Evolutionary conservation across 208 protist genomes (phyloP).

Genomic region (Angomonas deanei): DNA sequence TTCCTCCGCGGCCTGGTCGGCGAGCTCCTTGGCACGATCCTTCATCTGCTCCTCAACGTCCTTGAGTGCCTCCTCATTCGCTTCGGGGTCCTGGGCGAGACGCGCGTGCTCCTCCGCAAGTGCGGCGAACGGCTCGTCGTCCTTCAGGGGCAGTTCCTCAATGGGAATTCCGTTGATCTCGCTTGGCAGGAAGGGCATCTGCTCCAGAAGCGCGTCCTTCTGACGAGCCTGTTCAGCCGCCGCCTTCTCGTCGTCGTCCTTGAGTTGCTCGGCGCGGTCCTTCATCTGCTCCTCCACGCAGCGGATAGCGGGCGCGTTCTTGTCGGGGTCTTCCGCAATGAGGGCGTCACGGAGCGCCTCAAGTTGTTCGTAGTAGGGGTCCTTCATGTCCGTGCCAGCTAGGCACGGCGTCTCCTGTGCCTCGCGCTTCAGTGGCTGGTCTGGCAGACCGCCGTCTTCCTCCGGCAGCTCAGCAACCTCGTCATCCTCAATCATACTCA

Average conservation of each 20-base stretch:
- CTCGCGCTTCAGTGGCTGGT: slow-evolving; percentile 18
- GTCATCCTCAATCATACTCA: too few relatives aligned
- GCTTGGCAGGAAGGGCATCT: slow-evolving; percentile 17
- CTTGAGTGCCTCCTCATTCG: not conserved
- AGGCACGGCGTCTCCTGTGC: slow-evolving; percentile 9
- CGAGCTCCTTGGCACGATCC: slow-evolving; percentile 14
- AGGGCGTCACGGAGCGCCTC: slow-evolving; percentile 21
- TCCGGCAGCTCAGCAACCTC: too few relatives aligned
- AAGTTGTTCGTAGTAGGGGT: slow-evolving; percentile 50
- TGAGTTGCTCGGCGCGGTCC: slow-evolving; percentile 21
- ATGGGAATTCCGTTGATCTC: slow-evolving; percentile 7
- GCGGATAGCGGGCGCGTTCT: slow-evolving; percentile 23
- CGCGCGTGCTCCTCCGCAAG: slow-evolving; percentile 11
- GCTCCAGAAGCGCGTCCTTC: slow-evolving; percentile 12
- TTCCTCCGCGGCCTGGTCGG: slow-evolving; percentile 7
- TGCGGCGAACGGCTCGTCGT: slow-evolving; percentile 15
- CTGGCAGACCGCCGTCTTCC: slow-evolving; percentile 15
- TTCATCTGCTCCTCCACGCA: slow-evolving; percentile 46
- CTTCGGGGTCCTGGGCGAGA: not conserved
- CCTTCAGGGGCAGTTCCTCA: slow-evolving; percentile 3
- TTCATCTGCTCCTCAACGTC: slow-evolving; percentile 19
- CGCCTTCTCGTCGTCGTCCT: slow-evolving; percentile 13
- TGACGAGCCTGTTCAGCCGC: slow-evolving; percentile 9
- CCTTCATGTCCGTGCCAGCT: slow-evolving; percentile 14
- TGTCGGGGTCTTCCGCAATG: slow-evolving; percentile 21